Evolutionary conservation across 768 basidiomycete species (phyloP), one percentile per base, ranked within the genome.

Genomic region (Serendipita sp.): DNA sequence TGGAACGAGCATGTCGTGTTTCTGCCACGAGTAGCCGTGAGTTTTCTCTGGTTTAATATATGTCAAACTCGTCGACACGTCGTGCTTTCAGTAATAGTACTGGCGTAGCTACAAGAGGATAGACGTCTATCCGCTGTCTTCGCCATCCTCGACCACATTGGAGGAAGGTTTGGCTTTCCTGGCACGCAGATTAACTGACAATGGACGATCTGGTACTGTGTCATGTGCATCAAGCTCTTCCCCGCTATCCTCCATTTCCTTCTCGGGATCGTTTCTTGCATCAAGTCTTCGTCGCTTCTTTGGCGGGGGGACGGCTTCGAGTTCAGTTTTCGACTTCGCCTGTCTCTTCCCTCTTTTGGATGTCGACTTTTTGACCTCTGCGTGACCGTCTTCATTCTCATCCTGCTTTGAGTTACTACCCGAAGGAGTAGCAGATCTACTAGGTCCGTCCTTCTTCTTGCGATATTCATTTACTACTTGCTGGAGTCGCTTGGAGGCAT

Each of bases 401-500:
- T 51, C 30, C 16, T 51, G 7, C 48, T 51, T 51, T 18, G 5
- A 16, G 5, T 8, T 18, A 32, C 18, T 32, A 5, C n/a, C 48
- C 30, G n/a, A 18, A 18, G 48, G 30, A 16, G n/a, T 32, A 8
- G 16, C n/a, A 8, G 48, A 18, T 51, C 18, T 18, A 51, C n/a
- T 32, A n/a, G 65, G 45, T 34, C 62, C 58, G 41, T 48, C 69
- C 75, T 67, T 75, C 70, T 67, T 69, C 71, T 83, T 86, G 64
- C 89, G 80, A 71, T 87, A 89, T 66, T 89, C 88, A 32, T 82
- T 78, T n/a, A 92, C 86, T 7, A 92, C 87, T 71, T 91, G 80
- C 71, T 95, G 89, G 65, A 96, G 75, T 5, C 93, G 82, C 74
- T 91, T 94, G 72, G 88, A 90, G 2, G 86, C 76, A 69, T 94